Evolutionary conservation across 2,329 filamentous ascomycete genomes (phyloP).

Genomic region (Calonectria henricotiae): DNA sequence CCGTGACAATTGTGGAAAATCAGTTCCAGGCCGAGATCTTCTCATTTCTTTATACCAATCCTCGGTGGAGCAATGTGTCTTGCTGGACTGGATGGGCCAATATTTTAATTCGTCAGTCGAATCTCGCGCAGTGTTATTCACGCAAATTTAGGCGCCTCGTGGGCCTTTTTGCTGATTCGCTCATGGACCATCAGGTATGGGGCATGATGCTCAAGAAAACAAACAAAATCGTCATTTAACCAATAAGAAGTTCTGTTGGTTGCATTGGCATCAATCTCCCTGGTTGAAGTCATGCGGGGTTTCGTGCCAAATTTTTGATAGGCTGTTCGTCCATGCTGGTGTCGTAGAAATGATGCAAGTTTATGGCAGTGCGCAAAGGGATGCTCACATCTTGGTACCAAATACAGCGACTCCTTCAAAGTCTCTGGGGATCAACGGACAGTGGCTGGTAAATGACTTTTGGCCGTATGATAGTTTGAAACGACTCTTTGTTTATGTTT

Average conservation of each 20-base stretch:
- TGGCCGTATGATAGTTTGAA: too few relatives aligned
- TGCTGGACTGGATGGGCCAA: neutral
- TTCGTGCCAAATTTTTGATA: constrained; percentile 15
- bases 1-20: neutral
- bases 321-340: neutral
- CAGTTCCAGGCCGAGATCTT: neutral
- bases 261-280: neutral
- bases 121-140: neutral
- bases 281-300: neutral
- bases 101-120: neutral
- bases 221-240: neutral
- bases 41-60: constrained; percentile 1
- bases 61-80: neutral
- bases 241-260: neutral
- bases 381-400: too few relatives aligned
- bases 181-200: too few relatives aligned
- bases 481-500: too few relatives aligned
- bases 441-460: too few relatives aligned
- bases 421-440: too few relatives aligned
- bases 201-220: too few relatives aligned
- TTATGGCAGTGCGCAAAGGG: too few relatives aligned
- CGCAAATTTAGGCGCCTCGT: neutral
- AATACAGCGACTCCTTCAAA: too few relatives aligned
- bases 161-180: constrained; percentile 18
- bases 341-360: too few relatives aligned